Conservation (phyloP, 1,284 basidiomycete genomes). For the Leccinum ambiguum region DNA sequence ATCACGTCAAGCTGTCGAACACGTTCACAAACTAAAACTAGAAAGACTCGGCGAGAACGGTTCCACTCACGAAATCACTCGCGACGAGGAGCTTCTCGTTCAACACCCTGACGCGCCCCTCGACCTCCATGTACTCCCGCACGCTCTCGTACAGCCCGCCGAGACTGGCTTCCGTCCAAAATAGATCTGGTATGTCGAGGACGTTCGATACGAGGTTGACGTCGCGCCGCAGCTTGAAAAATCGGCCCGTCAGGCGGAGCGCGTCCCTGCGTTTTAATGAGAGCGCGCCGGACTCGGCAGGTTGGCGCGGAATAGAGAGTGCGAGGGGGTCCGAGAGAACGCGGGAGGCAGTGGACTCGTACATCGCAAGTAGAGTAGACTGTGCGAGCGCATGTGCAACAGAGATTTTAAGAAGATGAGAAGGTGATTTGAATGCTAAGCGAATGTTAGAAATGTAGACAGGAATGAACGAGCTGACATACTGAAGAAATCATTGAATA, state of each 20-base stretch:
- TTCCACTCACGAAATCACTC: slow-evolving; percentile 76
- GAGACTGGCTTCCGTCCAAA: slow-evolving; percentile 93
- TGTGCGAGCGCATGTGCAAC: slow-evolving; percentile 94
- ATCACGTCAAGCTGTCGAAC: slow-evolving; percentile 80
- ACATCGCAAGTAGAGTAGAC: slow-evolving; percentile 88
- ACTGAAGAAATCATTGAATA: slow-evolving; percentile 91
- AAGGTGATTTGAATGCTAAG: slow-evolving; percentile 84
- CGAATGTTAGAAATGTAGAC: slow-evolving; percentile 6
- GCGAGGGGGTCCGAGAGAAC: slow-evolving; percentile 81
- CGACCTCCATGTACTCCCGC: slow-evolving; percentile 94
- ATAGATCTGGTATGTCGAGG: slow-evolving; percentile 91
- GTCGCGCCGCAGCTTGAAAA: slow-evolving; percentile 90
- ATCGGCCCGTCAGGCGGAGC: slow-evolving; percentile 80
- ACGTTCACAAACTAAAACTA: slow-evolving; percentile 3
- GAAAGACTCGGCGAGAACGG: neutral
- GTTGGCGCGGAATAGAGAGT: slow-evolving; percentile 81
- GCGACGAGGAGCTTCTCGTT: slow-evolving; percentile 90
- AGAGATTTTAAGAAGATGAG: slow-evolving; percentile 86
- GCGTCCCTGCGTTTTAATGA: slow-evolving; percentile 81
- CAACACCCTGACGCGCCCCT: slow-evolving; percentile 79
- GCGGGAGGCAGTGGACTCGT: slow-evolving; percentile 79
- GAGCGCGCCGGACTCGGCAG: slow-evolving; percentile 79
- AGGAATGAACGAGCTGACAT: slow-evolving; percentile 27
- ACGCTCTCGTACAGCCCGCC: slow-evolving; percentile 92
- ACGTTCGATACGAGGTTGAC: slow-evolving; percentile 94